Evolutionary conservation across 306 rosid species (phyloP).

Genomic region (Macrotyloma uniflorum): DNA sequence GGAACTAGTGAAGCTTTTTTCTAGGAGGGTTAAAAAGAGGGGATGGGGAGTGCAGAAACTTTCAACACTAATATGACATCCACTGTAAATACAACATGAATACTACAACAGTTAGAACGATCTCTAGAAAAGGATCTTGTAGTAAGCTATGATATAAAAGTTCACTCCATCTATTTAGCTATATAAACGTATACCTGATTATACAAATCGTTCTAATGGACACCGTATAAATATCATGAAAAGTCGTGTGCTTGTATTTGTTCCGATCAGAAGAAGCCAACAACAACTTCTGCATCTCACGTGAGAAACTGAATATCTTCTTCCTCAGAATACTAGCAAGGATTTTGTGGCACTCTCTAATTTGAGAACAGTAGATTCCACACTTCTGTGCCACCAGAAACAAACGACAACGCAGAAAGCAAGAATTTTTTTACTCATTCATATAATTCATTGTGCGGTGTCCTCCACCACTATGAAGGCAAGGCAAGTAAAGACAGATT

Average conservation of each 20-base stretch:
- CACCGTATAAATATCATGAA: background rate
- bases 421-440: conserved; percentile 17
- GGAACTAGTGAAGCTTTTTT: conserved; percentile 2
- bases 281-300: conserved; percentile 20
- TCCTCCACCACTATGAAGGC: background rate
- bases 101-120: conserved; percentile 1
- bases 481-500: conserved; percentile 2
- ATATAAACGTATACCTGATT: background rate
- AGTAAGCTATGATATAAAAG: background rate
- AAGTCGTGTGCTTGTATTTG: conserved; percentile 4
- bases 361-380: conserved; percentile 3
- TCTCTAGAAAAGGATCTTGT: background rate
- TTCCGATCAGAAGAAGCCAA: conserved; percentile 6
- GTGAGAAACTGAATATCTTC: conserved; percentile 17
- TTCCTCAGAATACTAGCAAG: conserved; percentile 4
- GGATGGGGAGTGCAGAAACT: background rate
- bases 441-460: conserved; percentile 2
- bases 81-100: background rate
- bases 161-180: conserved; percentile 4
- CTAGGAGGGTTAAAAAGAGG: background rate
- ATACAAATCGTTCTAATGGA: background rate
- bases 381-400: background rate
- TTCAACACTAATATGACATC: background rate
- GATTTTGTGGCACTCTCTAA: background rate
- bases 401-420: conserved; percentile 13